These are phyloP conservation scores for Xylaria telfairii DNA, from an alignment of 495 filamentous ascomycete genomes.

Conservation along the genomic window DNA sequence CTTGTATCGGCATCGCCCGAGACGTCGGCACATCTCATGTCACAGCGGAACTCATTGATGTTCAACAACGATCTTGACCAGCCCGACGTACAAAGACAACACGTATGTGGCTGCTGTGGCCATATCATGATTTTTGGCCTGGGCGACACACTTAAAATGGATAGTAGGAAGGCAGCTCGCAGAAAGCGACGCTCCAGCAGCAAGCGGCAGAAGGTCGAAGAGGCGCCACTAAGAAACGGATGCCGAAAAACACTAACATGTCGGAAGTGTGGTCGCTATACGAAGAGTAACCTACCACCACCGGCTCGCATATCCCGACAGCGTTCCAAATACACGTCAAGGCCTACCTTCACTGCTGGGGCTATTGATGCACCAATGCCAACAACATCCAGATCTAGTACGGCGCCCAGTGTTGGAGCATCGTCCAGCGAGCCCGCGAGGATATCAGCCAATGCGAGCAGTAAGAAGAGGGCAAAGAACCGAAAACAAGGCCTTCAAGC, in stretches of 20 bases:
- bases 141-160: constrained; percentile 45
- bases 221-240: constrained; percentile 15
- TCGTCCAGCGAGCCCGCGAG: neutral
- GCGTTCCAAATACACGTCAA: neutral
- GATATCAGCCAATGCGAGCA: constrained; percentile 51
- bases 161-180: constrained; percentile 33
- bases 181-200: constrained; percentile 5
- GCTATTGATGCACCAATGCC: neutral
- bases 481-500: constrained; percentile 62
- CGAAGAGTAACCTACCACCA: constrained; percentile 43
- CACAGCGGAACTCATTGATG: constrained; percentile 47
- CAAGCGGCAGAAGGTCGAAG: constrained; percentile 20
- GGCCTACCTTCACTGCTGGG: neutral
- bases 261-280: constrained; percentile 49
- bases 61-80: constrained; percentile 48
- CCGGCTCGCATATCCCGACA: constrained; percentile 30
- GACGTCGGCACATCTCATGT: constrained; percentile 58
- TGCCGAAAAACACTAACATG: constrained; percentile 52
- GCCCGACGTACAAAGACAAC: constrained; percentile 52
- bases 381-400: neutral
- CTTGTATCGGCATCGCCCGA: constrained; percentile 51
- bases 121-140: constrained; percentile 57
- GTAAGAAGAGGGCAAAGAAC: constrained; percentile 60
- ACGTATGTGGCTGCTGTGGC: constrained; percentile 58
- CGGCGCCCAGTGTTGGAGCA: neutral